Evolutionary conservation across 345 rosid genomes (phyloP).

Genomic region (Euphorbia lathyris): DNA sequence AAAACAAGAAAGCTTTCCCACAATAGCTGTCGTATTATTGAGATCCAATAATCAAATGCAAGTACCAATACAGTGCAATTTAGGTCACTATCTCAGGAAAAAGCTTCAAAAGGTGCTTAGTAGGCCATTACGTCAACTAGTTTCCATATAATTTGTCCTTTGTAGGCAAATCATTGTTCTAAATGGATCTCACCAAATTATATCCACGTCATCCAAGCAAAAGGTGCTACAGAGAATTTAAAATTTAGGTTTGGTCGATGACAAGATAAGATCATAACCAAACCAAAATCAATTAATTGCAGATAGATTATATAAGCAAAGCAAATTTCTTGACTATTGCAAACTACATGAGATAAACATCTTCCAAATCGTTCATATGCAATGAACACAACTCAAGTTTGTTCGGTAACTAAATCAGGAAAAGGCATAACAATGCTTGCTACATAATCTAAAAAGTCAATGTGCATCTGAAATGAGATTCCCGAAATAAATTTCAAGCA

Average conservation of each 20-base stretch:
- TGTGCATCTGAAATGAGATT: neutral
- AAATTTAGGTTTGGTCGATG: neutral
- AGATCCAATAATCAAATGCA: neutral
- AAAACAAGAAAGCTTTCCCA: neutral
- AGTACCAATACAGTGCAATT: neutral
- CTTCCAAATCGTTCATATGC: neutral
- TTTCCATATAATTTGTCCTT: neutral
- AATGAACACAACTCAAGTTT: neutral
- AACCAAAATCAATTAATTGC: constrained; percentile 1
- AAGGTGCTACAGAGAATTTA: neutral
- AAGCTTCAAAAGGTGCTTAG: neutral
- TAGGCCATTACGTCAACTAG: neutral
- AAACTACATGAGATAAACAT: too few relatives aligned
- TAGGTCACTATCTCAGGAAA: neutral
- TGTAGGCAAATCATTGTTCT: neutral
- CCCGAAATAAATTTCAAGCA: neutral
- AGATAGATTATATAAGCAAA: neutral
- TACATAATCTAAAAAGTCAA: neutral
- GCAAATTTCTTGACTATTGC: too few relatives aligned
- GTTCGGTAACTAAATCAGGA: constrained; percentile 3
- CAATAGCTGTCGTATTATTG: neutral
- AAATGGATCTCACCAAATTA: neutral
- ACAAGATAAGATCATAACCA: neutral
- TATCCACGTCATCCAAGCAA: neutral
- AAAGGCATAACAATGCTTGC: neutral